Evolutionary conservation across 176 grass and related monocot species (phyloP).

Genomic region (Rhynchospora pubera): DNA sequence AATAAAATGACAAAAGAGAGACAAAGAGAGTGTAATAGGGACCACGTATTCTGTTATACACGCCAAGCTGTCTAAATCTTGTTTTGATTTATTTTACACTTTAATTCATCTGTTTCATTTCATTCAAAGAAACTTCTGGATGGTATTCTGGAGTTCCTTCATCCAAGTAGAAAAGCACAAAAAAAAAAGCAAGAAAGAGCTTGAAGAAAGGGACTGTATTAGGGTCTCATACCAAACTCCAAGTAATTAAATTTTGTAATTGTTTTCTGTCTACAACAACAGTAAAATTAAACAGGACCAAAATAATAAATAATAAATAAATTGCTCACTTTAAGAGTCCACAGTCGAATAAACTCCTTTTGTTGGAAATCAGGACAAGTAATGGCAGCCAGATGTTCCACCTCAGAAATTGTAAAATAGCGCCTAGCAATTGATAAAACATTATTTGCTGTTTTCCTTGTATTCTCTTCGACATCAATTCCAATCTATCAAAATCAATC

Average conservation of each 20-base stretch:
- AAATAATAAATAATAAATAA: slow-evolving; percentile 12
- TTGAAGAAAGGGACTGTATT: background rate
- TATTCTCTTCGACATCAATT: slow-evolving; percentile 88
- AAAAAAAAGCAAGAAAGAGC: background rate
- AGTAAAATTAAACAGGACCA: background rate
- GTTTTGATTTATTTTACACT: background rate
- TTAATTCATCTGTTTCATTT: background rate
- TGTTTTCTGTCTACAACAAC: background rate
- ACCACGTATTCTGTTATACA: background rate
- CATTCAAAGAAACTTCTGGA: background rate
- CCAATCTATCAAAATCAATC: slow-evolving; percentile 51
- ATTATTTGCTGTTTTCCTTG: slow-evolving; percentile 57
- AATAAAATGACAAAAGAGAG: background rate
- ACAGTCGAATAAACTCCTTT: slow-evolving; percentile 82
- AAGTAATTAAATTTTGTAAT: background rate
- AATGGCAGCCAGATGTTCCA: slow-evolving; percentile 53
- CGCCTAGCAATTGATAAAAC: slow-evolving; percentile 64
- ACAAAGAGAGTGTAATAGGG: background rate
- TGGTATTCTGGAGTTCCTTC: background rate
- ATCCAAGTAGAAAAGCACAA: background rate
- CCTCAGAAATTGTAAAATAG: slow-evolving; percentile 82
- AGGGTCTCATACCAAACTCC: background rate
- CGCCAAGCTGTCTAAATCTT: background rate
- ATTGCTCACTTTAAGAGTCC: slow-evolving; percentile 88
- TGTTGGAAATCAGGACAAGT: slow-evolving; percentile 48